Conservation (phyloP, 1,139 yeast genomes). For the Zhuliangozyma parablackwelliae region DNA sequence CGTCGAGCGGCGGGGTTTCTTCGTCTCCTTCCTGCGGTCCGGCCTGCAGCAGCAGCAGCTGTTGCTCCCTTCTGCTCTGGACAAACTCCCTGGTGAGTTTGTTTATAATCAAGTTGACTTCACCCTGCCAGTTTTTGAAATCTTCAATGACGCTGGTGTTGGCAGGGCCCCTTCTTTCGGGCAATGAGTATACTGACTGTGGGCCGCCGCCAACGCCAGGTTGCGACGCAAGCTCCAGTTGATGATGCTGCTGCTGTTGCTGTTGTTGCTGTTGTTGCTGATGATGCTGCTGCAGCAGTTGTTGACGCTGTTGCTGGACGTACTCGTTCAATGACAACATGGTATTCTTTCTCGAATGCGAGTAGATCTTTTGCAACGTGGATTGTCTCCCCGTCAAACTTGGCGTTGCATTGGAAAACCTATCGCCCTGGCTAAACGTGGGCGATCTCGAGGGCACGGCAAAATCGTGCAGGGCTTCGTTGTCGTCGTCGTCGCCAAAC, state of each 20-base stretch:
- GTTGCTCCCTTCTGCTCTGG: constrained; percentile 11
- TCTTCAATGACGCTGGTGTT: constrained; percentile 23
- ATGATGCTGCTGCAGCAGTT: constrained; percentile 13
- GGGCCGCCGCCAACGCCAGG: constrained; percentile 13
- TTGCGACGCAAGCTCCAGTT: constrained; percentile 8
- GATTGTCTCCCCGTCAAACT: constrained; percentile 15
- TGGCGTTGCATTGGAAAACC: constrained; percentile 31
- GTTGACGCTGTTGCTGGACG: constrained; percentile 32
- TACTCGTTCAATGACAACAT: constrained; percentile 37
- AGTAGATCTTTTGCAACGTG: constrained; percentile 41
- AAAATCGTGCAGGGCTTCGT: constrained; percentile 14
- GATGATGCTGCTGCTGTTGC: constrained; percentile 4
- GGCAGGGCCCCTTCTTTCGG: constrained; percentile 8
- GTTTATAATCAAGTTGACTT: constrained; percentile 37
- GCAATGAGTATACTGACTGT: constrained; percentile 25
- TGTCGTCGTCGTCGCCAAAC: constrained; percentile 29
- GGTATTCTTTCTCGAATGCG: constrained; percentile 42
- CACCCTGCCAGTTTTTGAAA: constrained; percentile 43
- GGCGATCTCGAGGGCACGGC: constrained; percentile 37
- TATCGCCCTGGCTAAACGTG: constrained; percentile 35
- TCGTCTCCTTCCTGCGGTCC: constrained; percentile 8
- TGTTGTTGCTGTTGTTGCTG: constrained; percentile 1
- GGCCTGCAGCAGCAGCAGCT: neutral
- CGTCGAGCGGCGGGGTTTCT: constrained; percentile 16
- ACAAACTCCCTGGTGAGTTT: constrained; percentile 37